phyloP scores from a whole-genome alignment of 2,329 filamentous ascomycete genomes.

The Claviceps citrina region DNA sequence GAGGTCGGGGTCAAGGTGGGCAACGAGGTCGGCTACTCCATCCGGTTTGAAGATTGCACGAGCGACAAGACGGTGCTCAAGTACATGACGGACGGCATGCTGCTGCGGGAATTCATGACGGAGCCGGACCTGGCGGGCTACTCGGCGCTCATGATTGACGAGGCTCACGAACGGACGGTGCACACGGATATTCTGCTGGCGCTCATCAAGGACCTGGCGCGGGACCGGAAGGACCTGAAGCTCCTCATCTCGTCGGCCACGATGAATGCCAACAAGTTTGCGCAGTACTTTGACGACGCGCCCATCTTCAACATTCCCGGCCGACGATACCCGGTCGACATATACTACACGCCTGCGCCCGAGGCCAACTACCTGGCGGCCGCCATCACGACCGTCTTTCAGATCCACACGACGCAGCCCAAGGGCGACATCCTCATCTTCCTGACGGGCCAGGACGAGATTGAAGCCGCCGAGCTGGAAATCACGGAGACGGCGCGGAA shows the following conservation, averaged over 20 bases:
- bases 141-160: constrained; percentile 86
- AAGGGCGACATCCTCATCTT: constrained; percentile 88
- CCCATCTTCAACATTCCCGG: constrained; percentile 94
- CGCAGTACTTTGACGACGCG: constrained; percentile 77
- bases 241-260: constrained; percentile 88
- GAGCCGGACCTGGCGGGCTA: constrained; percentile 74
- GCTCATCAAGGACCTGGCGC: constrained; percentile 73
- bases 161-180: constrained; percentile 87
- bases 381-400: constrained; percentile 83
- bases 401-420: constrained; percentile 79
- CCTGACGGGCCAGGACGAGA: constrained; percentile 90
- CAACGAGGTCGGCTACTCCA: constrained; percentile 83
- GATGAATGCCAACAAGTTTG: constrained; percentile 86
- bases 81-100: constrained; percentile 96
- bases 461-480: constrained; percentile 72
- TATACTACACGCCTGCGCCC: constrained; percentile 77
- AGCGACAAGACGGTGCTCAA: constrained; percentile 84
- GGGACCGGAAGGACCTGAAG: constrained; percentile 71
- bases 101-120: constrained; percentile 77
- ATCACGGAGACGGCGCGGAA: constrained; percentile 77
- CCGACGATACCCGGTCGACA: constrained; percentile 74
- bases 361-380: constrained; percentile 90
- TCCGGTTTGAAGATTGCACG: constrained; percentile 87
- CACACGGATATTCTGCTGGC: constrained; percentile 82
- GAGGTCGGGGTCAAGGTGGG: constrained; percentile 85